Evolutionary conservation across 1,284 basidiomycete genomes (phyloP).

Genomic region (Schizopora paradoxa): DNA sequence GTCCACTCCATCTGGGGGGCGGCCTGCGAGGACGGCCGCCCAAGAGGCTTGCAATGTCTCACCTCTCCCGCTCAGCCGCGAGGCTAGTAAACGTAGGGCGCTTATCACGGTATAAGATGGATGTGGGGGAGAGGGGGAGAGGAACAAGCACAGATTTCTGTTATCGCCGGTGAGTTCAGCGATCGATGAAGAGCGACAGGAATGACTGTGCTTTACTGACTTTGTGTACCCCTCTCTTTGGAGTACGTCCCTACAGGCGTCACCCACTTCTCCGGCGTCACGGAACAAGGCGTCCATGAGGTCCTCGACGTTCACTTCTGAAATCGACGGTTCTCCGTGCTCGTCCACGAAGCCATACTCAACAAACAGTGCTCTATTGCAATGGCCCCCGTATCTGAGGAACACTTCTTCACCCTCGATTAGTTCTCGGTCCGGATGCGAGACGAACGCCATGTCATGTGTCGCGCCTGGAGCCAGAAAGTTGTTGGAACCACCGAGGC

Average conservation of each 20-base stretch:
- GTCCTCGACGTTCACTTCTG: conserved; percentile 61
- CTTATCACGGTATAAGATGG: conserved; percentile 74
- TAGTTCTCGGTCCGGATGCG: conserved; percentile 40
- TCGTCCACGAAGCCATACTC: conserved; percentile 78
- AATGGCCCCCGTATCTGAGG: conserved; percentile 72
- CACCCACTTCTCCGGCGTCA: conserved; percentile 32
- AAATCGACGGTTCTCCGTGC: conserved; percentile 28
- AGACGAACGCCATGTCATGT: conserved; percentile 48
- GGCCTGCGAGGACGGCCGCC: conserved; percentile 51
- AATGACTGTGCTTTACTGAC: conserved; percentile 49
- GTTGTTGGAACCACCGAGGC: too few species aligned
- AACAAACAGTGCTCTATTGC: conserved; percentile 67
- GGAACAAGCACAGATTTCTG: conserved; percentile 75
- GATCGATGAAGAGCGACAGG: too few species aligned
- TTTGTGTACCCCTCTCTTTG: conserved; percentile 68
- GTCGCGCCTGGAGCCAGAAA: not conserved
- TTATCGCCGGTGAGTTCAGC: too few species aligned
- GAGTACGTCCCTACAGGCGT: conserved; percentile 46
- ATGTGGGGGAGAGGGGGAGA: conserved; percentile 49
- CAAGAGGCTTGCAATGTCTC: conserved; percentile 41
- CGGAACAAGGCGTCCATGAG: conserved; percentile 47
- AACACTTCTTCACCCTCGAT: conserved; percentile 57
- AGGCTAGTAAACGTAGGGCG: conserved; percentile 62
- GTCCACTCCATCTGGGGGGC: too few species aligned
- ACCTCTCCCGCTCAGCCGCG: conserved; percentile 24